Evolutionary conservation across 768 basidiomycete species (phyloP).

Genomic region (Amanita thiersii): DNA sequence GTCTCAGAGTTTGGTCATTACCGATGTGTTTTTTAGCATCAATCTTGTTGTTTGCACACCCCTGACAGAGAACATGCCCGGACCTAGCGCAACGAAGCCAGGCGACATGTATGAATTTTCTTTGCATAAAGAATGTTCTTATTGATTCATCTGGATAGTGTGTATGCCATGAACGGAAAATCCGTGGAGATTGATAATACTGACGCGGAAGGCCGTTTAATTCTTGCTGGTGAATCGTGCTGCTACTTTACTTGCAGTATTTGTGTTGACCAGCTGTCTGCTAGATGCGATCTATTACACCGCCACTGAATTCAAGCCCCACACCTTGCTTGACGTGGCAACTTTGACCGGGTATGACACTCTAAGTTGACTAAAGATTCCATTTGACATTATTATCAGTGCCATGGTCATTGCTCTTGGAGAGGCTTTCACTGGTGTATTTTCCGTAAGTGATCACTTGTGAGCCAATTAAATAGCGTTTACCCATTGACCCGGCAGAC

Average conservation of each 20-base stretch:
- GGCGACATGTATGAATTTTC: constrained; percentile 62
- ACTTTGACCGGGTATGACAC: constrained; percentile 69
- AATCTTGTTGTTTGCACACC: constrained; percentile 70
- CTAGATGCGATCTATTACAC: constrained; percentile 78
- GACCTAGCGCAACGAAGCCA: constrained; percentile 65
- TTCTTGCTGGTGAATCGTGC: constrained; percentile 51
- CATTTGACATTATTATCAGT: constrained; percentile 23
- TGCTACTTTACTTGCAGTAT: background rate
- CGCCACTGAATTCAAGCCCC: constrained; percentile 67
- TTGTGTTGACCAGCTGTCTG: constrained; percentile 1
- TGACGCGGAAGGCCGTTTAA: constrained; percentile 74
- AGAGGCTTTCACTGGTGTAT: constrained; percentile 71
- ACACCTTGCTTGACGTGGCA: constrained; percentile 81
- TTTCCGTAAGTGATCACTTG: constrained; percentile 41
- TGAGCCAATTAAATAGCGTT: background rate
- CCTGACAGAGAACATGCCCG: constrained; percentile 82
- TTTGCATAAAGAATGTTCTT: constrained; percentile 1
- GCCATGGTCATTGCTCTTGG: constrained; percentile 71
- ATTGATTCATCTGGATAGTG: constrained; percentile 23
- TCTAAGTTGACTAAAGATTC: background rate
- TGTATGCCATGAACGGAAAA: constrained; percentile 87
- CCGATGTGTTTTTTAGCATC: constrained; percentile 34
- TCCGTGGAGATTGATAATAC: constrained; percentile 84
- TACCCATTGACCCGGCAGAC: constrained; percentile 30
- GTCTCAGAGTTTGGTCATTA: background rate